Conservation (phyloP, 495 filamentous ascomycete species). For the Corynascus novoguineensis region DNA sequence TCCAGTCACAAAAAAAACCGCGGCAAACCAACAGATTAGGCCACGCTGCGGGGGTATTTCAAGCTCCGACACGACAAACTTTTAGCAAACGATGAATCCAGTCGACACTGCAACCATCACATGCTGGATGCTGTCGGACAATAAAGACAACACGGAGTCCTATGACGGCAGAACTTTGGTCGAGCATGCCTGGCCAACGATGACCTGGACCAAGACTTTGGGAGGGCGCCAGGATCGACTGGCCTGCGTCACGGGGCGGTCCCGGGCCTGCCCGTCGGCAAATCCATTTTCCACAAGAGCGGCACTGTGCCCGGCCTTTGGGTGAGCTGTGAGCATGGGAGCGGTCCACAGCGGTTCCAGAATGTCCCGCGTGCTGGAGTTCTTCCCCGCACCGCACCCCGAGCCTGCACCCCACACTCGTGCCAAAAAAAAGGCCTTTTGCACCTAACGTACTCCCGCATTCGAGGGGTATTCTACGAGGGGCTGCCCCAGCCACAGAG, state of each 20-base stretch:
- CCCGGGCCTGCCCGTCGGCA: conserved; percentile 15
- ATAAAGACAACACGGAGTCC: background rate
- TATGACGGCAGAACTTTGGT: background rate
- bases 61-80: conserved; percentile 7
- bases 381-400: conserved; percentile 9
- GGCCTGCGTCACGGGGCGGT: background rate
- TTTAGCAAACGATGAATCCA: background rate
- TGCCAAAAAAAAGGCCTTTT: background rate
- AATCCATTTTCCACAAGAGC: conserved; percentile 27
- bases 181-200: background rate
- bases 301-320: conserved; percentile 3
- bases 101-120: background rate
- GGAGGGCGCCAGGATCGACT: background rate
- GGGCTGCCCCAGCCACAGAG: background rate
- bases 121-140: background rate
- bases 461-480: background rate
- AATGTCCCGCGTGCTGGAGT: conserved; percentile 11
- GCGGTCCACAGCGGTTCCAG: conserved; percentile 8
- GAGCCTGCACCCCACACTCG: conserved; percentile 15
- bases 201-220: too few relatives aligned
- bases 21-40: background rate
- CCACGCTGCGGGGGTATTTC: conserved; percentile 10
- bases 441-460: background rate
- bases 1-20: background rate
- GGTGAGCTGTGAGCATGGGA: too few relatives aligned